Evolutionary conservation across 345 rosid genomes (phyloP), one percentile per base, ranked within the genome.

Genomic region (Physaria fendleri): DNA sequence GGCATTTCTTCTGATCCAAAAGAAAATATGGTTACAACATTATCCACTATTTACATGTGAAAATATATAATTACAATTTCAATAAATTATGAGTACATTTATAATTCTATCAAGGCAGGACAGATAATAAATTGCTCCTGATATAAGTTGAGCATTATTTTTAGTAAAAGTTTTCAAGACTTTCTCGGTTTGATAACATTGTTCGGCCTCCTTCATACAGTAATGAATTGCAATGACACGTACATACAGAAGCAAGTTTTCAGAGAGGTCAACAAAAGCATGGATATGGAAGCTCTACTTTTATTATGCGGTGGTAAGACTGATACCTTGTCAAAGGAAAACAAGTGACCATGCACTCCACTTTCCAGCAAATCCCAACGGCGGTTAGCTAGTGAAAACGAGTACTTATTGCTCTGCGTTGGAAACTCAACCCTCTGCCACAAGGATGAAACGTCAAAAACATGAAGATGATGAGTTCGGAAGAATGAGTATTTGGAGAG

Each of bases 371-470:
- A 81, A 77, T 92, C 86, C 97, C 97, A 92, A 40, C 56, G 65
- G 30, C 97, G 90, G 64, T 76, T 84, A 32, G 97, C 98, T 68
- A 84, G 87, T 9, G 94, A 77, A 80, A 76, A 92, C 12, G 98
- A 88, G 76, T 72, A 75, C 76, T 79, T 78, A 76, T 92, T 92
- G 79, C 87, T 84, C 20, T 78, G 74, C 78, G 82, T 81, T 34
- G 98, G 98, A 74, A 92, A 92, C 80, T 92, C 97, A 4, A 92
- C 84, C 78, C 93, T 88, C 98, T 88, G 59, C 49, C 15, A 73
- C 42, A 71, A 3, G 41, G 34, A 56, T 34, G 71, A 44, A 62
- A 29, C 39, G 63, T 76, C 66, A 79, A 61, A 57, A 47, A 62
- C 32, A 53, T 59, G 49, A 55, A 51, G 54, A 74, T 35, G 38